Evolutionary conservation across 2,329 filamentous ascomycete species (phyloP).

Genomic region (Hypoxylon sp.): DNA sequence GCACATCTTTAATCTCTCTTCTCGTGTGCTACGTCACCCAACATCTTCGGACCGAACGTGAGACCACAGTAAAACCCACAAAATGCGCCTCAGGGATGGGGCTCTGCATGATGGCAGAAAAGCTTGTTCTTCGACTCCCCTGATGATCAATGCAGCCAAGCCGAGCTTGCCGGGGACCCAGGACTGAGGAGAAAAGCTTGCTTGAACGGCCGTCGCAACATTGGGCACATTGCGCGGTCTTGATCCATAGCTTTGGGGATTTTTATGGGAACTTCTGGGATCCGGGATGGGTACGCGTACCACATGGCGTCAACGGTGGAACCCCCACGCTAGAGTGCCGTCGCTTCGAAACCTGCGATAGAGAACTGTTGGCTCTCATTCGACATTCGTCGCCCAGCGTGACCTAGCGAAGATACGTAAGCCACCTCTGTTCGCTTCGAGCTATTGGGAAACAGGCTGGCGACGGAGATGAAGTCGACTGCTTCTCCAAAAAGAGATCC

Average conservation of each 20-base stretch:
- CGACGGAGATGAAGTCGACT: slow-evolving; percentile 2
- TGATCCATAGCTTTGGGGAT: slow-evolving; percentile 15
- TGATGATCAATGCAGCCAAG: slow-evolving; percentile 39
- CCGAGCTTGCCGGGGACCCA: slow-evolving; percentile 22
- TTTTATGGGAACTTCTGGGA: slow-evolving; percentile 8
- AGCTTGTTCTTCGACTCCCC: slow-evolving; percentile 39
- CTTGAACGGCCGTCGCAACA: slow-evolving; percentile 27
- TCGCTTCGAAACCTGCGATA: slow-evolving; percentile 16
- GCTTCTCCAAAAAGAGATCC: background rate
- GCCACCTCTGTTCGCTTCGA: slow-evolving; percentile 15
- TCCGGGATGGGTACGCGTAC: slow-evolving; percentile 28
- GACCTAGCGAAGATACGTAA: slow-evolving; percentile 24
- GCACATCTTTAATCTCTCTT: slow-evolving; percentile 37
- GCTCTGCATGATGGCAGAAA: slow-evolving; percentile 27
- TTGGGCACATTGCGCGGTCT: slow-evolving; percentile 17
- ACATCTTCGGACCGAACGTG: slow-evolving; percentile 23
- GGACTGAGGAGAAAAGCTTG: slow-evolving; percentile 35
- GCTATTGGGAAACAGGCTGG: slow-evolving; percentile 10
- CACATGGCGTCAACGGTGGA: slow-evolving; percentile 42
- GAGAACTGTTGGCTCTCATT: slow-evolving; percentile 18
- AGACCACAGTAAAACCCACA: slow-evolving; percentile 16
- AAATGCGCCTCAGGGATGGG: slow-evolving; percentile 30
- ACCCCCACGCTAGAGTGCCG: slow-evolving; percentile 8
- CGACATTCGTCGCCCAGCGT: slow-evolving; percentile 11
- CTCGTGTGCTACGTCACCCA: slow-evolving; percentile 21